These are phyloP conservation scores for Ilex aquifolium DNA, from an alignment of 257 asterid species.

Conservation along the genomic window DNA sequence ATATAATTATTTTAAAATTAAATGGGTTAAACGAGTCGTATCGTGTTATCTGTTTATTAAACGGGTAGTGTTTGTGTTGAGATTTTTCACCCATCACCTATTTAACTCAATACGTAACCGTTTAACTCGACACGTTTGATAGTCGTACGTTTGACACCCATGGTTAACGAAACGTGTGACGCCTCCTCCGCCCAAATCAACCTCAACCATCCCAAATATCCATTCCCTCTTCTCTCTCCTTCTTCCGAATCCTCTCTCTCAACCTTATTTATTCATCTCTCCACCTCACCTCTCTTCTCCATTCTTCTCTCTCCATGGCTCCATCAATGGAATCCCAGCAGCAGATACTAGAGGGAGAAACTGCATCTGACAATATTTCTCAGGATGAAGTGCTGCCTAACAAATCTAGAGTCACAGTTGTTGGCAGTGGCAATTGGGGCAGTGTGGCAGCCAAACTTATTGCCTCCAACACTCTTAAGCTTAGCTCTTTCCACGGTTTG, in stretches of 20 bases:
- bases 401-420: slow-evolving; percentile 64
- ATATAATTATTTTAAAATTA: no score
- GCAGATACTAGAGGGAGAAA: no score
- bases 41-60: no score
- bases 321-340: slow-evolving; percentile 15
- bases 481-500: slow-evolving; percentile 60
- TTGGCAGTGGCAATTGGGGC: slow-evolving; percentile 95
- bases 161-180: slow-evolving; percentile 41
- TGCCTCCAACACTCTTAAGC: slow-evolving; percentile 64
- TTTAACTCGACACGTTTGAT: no score
- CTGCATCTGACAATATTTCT: no score
- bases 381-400: slow-evolving; percentile 8
- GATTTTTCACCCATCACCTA: no score
- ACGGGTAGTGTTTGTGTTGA: no score
- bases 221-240: neutral
- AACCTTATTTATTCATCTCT: neutral
- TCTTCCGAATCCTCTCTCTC: neutral
- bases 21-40: no score
- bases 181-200: slow-evolving; percentile 46
- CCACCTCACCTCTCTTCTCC: neutral
- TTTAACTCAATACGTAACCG: no score
- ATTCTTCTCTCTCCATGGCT: slow-evolving; percentile 21
- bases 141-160: no score
- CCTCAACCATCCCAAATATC: neutral
- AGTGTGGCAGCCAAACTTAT: slow-evolving; percentile 90